Evolutionary conservation across 139 green algal species (phyloP).

Genomic region (Limnomonas spitsbergensis): DNA sequence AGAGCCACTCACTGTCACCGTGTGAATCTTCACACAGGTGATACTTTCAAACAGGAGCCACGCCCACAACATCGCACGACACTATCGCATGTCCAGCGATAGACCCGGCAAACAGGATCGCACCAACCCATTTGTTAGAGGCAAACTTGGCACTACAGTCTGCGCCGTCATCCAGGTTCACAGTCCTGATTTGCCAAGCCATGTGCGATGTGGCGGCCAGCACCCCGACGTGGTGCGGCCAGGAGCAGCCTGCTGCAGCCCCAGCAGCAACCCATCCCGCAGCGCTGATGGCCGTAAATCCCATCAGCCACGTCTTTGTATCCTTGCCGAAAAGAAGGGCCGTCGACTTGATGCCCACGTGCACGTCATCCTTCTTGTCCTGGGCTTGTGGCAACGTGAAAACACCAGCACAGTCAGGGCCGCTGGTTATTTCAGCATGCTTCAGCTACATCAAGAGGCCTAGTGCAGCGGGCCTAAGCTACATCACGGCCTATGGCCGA

Average conservation of each 20-base stretch:
- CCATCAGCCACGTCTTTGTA: constrained; percentile 41
- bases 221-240: constrained; percentile 40
- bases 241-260: background rate
- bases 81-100: background rate
- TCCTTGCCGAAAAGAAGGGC: constrained; percentile 74
- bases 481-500: too few species aligned
- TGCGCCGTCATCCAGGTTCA: constrained; percentile 63
- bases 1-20: background rate
- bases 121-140: constrained; percentile 85
- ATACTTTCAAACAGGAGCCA: background rate
- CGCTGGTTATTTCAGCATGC: too few species aligned
- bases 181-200: constrained; percentile 68
- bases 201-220: constrained; percentile 57
- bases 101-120: constrained; percentile 66
- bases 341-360: constrained; percentile 87
- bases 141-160: constrained; percentile 88
- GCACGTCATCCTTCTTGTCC: constrained; percentile 88
- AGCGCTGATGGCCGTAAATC: background rate
- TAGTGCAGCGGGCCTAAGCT: background rate
- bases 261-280: background rate
- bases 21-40: background rate
- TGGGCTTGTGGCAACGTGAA: constrained; percentile 48
- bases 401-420: too few species aligned
- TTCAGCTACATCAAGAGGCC: too few species aligned
- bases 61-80: background rate